These are phyloP conservation scores for Aspergillus asperescens DNA, from an alignment of 495 filamentous ascomycete species.

Conservation along the genomic window DNA sequence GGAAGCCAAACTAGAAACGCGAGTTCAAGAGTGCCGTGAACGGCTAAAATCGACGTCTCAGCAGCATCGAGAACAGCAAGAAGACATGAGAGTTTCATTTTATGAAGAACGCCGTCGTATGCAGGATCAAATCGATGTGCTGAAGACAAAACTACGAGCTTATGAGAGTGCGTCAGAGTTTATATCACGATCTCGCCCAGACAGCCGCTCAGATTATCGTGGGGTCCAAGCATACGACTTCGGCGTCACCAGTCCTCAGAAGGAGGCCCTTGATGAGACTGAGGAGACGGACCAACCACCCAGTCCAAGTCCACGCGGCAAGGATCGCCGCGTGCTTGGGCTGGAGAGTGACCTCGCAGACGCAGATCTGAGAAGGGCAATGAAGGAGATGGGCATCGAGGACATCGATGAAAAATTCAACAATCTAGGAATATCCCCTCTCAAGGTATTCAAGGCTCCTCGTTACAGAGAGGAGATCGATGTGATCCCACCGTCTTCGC, in stretches of 20 bases:
- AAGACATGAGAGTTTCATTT: conserved; percentile 30
- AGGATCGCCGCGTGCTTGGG: conserved; percentile 23
- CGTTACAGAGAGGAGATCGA: conserved; percentile 10
- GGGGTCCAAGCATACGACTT: conserved; percentile 33
- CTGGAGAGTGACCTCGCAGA: conserved; percentile 24
- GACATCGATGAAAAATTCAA: conserved; percentile 29
- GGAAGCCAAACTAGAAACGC: conserved; percentile 42
- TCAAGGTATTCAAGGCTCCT: conserved; percentile 16
- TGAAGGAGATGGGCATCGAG: conserved; percentile 23
- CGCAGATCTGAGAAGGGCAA: conserved; percentile 24
- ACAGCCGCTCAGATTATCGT: conserved; percentile 32
- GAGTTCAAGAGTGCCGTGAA: conserved; percentile 43
- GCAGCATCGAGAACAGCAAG: conserved; percentile 37
- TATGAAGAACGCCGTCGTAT: conserved; percentile 34
- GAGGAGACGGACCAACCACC: conserved; percentile 35
- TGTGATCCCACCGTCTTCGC: conserved; percentile 30
- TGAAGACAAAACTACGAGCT: conserved; percentile 27
- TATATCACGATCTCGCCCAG: conserved; percentile 21
- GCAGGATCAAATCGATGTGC: conserved; percentile 32
- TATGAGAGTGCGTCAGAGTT: conserved; percentile 26
- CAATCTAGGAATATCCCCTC: conserved; percentile 29
- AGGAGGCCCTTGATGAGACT: conserved; percentile 28
- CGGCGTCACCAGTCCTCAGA: conserved; percentile 23
- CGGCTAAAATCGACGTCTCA: conserved; percentile 33
- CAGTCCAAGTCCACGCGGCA: conserved; percentile 40